A percentile compares a stretch with the other conserved stretches of the same genome.
These are phyloP conservation scores for Syncephalastrum contaminatum DNA, from an alignment of 371 early-diverging fungal species.

Conservation along the genomic window DNA sequence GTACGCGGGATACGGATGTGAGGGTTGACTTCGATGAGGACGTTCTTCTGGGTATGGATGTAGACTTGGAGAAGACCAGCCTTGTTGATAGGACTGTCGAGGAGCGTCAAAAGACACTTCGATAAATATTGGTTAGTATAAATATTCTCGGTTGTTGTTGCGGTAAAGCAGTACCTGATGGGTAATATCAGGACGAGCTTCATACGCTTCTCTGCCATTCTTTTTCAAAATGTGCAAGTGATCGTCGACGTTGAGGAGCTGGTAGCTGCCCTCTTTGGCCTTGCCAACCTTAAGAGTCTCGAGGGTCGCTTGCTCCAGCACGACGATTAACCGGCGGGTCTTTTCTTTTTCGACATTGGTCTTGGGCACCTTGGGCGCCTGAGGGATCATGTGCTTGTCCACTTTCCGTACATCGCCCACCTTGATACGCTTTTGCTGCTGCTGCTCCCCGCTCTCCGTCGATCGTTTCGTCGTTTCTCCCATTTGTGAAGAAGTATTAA, in stretches of 20 bases:
- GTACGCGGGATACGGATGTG: slow-evolving; percentile 98
- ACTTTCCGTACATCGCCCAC: slow-evolving; percentile 46
- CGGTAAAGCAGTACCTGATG: slow-evolving; percentile 87
- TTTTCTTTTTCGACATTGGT: slow-evolving; percentile 73
- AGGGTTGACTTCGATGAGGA: slow-evolving; percentile 96
- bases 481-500: slow-evolving; percentile 12
- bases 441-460: slow-evolving; percentile 11
- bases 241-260: slow-evolving; percentile 95
- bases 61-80: slow-evolving; percentile 94
- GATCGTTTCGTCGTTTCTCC: slow-evolving; percentile 16
- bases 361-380: slow-evolving; percentile 80
- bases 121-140: background rate
- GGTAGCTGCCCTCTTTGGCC: slow-evolving; percentile 87
- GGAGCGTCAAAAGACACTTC: slow-evolving; percentile 91
- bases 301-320: slow-evolving; percentile 86
- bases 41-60: slow-evolving; percentile 92
- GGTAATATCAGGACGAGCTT: slow-evolving; percentile 94
- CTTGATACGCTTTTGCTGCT: slow-evolving; percentile 42
- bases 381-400: slow-evolving; percentile 65
- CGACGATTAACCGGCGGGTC: slow-evolving; percentile 88
- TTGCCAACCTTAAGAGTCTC: slow-evolving; percentile 96
- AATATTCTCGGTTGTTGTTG: background rate
- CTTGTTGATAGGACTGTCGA: slow-evolving; percentile 98
- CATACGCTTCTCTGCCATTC: slow-evolving; percentile 78
- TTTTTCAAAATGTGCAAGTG: slow-evolving; percentile 89